A percentile compares a stretch with the other conserved stretches of the same genome.
Evolutionary conservation across 345 rosid genomes (phyloP).

Genomic region (Populus deltoides): DNA sequence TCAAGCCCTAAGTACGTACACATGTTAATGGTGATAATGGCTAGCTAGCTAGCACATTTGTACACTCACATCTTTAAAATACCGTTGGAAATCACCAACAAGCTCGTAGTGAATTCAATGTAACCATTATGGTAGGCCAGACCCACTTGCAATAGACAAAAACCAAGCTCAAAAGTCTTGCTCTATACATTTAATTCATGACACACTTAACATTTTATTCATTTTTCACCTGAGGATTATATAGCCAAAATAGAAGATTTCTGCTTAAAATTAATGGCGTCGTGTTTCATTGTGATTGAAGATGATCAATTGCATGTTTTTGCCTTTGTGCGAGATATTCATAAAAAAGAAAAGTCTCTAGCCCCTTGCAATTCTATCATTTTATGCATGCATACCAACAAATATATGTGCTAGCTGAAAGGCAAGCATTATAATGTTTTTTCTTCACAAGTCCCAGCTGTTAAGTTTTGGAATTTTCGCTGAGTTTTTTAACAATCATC

Average conservation of each 20-base stretch:
- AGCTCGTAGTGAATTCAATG: neutral
- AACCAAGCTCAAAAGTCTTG: neutral
- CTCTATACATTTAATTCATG: neutral
- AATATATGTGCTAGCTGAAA: neutral
- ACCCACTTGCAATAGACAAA: neutral
- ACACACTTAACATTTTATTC: too few species aligned
- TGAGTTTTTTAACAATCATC: constrained; percentile 14
- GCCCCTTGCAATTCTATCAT: neutral
- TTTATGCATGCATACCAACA: neutral
- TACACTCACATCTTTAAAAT: neutral
- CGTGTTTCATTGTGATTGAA: neutral
- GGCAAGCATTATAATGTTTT: neutral
- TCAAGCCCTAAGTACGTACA: neutral
- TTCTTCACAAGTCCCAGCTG: too few species aligned
- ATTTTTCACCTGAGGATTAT: neutral
- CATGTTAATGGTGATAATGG: neutral
- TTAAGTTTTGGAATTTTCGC: neutral
- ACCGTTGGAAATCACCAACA: neutral
- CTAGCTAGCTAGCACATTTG: too few species aligned
- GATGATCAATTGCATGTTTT: neutral
- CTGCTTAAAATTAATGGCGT: neutral
- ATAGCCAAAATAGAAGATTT: neutral
- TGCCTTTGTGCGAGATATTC: too few species aligned
- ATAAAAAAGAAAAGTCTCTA: too few species aligned
- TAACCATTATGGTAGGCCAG: neutral